phyloP scores from a whole-genome alignment of 1,139 yeast genomes.

The Blastobotrys niveus region DNA sequence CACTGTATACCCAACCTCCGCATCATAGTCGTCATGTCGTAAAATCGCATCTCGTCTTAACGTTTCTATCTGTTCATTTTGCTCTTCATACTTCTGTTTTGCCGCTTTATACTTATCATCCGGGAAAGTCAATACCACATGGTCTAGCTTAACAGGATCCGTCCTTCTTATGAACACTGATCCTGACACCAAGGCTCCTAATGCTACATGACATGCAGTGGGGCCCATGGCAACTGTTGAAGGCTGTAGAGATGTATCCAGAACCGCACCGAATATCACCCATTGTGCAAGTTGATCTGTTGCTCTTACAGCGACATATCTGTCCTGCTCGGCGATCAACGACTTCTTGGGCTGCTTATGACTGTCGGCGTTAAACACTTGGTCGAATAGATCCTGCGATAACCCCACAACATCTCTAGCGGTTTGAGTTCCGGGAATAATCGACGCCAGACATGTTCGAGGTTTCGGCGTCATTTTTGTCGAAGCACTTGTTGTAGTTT shows the following conservation, averaged over 20 bases:
- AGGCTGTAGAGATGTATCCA: slow-evolving; percentile 19
- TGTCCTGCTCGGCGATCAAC: slow-evolving; percentile 4
- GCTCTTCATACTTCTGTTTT: slow-evolving; percentile 14
- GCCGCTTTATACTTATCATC: slow-evolving; percentile 23
- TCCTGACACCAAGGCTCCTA: slow-evolving; percentile 15
- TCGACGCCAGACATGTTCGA: slow-evolving; percentile 1
- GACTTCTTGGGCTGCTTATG: slow-evolving; percentile 5
- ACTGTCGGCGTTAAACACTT: slow-evolving; percentile 10
- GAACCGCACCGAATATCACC: slow-evolving; percentile 19
- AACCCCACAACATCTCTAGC: slow-evolving; percentile 13
- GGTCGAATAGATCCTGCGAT: slow-evolving; percentile 18
- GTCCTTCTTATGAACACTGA: slow-evolving; percentile 20
- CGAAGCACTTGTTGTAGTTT: no score
- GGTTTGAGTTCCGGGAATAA: background rate
- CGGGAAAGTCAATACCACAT: slow-evolving; percentile 25
- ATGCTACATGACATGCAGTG: slow-evolving; percentile 9
- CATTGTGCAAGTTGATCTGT: slow-evolving; percentile 17
- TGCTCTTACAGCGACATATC: slow-evolving; percentile 17
- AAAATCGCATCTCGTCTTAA: slow-evolving; percentile 18
- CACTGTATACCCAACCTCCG: slow-evolving; percentile 32
- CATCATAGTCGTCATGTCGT: slow-evolving; percentile 29
- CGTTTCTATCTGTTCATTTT: background rate
- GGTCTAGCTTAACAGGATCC: slow-evolving; percentile 21
- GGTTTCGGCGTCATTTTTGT: no score
- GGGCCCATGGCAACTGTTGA: slow-evolving; percentile 20